Evolutionary conservation across 768 basidiomycete genomes (phyloP), one percentile per base, ranked within the genome.

Genomic region (Suillus americanus): DNA sequence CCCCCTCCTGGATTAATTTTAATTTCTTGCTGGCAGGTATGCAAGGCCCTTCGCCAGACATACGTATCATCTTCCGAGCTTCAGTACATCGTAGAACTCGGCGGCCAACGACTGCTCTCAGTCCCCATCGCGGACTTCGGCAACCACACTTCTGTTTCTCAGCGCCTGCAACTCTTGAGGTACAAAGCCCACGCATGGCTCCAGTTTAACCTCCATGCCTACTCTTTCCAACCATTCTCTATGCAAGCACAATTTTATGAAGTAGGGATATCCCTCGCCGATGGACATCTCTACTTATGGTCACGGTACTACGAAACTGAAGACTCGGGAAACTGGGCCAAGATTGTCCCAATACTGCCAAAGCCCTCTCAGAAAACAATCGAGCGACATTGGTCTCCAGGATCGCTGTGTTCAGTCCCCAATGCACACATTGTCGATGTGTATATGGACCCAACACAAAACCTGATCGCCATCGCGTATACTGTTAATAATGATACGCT

Each of bases 21-120:
- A 50, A 3, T 50, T 16, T 14, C 14, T 50, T 8, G 14, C 14
- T 50, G 48, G 48, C 25, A 50, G 48, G 25, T 50, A 16, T 50
- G 48, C 25, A 50, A 25, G 25, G 25, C 48, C 48, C 48, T 50
- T 50, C 48, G 25, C 13, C 48, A 50, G 48, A 50, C 7, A 50
- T 50, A 28, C 48, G 1, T 28, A 28, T 16, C 23, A 28, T 50
- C 48, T 7, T 50, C 48, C 14, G 48, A 28, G 48, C 48, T 50
- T 8, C 48, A 50, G 48, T 63, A 63, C 56, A 43, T 45, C 10
- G 16, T 63, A 25, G 43, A 63, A 38, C 55, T 63, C 16, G 33
- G 56, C 12, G 55, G 43, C 45, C 40, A 60, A 37, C 43, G 37
- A 43, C 33, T 63, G 2, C 23, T 43, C 4, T n/a, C 55, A 14